Evolutionary conservation across 805 yeast genomes (phyloP).

Genomic region (Metschnikowia gelsemii): DNA sequence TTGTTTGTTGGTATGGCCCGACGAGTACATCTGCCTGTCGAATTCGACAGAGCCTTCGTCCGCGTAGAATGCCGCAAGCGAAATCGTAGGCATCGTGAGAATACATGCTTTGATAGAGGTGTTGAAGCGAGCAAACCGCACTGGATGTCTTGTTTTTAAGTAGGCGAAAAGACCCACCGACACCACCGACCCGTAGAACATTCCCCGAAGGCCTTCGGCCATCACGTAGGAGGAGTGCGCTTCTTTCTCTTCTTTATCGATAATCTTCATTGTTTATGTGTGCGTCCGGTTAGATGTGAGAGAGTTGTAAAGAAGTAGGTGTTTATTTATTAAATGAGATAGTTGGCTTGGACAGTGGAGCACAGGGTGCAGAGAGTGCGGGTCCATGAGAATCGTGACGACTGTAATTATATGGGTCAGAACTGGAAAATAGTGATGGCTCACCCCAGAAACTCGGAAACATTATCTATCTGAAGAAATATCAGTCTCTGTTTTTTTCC

Average conservation of each 20-base stretch:
- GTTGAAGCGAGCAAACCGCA: constrained; percentile 34
- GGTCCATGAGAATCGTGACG: too few relatives aligned
- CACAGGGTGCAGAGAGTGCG: too few relatives aligned
- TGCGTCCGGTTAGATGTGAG: too few relatives aligned
- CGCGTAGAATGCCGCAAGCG: constrained; percentile 40
- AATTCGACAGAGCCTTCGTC: constrained; percentile 47
- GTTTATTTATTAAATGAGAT: too few relatives aligned
- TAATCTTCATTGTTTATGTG: constrained; percentile 32
- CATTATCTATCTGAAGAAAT: too few relatives aligned
- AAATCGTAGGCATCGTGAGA: constrained; percentile 40
- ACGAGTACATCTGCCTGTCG: constrained; percentile 37
- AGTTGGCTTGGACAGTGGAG: too few relatives aligned
- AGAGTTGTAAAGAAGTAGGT: too few relatives aligned
- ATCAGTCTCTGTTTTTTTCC: too few relatives aligned
- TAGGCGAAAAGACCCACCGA: constrained; percentile 35
- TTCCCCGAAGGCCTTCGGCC: constrained; percentile 40
- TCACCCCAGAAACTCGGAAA: too few relatives aligned
- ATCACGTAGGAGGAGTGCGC: constrained; percentile 39
- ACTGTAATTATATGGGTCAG: too few relatives aligned
- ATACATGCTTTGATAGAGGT: constrained; percentile 40
- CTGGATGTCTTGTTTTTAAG: constrained; percentile 35
- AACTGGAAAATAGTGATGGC: too few relatives aligned
- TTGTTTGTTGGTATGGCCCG: constrained; percentile 27
- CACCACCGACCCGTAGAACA: constrained; percentile 33
- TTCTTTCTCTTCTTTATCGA: constrained; percentile 37